These are phyloP conservation scores for Neurospora hispaniola DNA, from an alignment of 495 filamentous ascomycete genomes.

Conservation along the genomic window DNA sequence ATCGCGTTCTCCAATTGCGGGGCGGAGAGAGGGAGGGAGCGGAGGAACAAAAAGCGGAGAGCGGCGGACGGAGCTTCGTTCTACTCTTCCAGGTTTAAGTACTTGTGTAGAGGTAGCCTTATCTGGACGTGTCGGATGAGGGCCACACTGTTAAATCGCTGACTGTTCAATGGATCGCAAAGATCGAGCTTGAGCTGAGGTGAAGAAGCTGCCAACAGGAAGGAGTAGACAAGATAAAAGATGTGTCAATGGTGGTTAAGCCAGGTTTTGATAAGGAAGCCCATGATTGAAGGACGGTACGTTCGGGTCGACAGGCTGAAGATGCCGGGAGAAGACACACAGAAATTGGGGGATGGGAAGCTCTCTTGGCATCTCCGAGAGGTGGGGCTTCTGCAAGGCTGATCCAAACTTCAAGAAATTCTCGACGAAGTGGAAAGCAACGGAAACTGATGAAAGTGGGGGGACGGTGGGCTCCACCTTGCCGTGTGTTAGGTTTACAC, in stretches of 20 bases:
- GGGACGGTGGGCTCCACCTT: not conserved
- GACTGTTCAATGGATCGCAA: not conserved
- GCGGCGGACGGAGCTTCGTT: not conserved
- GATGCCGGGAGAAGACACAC: not conserved
- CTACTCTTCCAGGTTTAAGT: not conserved
- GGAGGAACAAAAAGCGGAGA: not conserved
- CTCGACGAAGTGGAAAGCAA: not conserved
- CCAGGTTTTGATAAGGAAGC: not conserved
- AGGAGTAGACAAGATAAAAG: not conserved
- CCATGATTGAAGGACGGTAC: not conserved
- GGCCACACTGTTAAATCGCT: not conserved
- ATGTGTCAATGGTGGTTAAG: not conserved
- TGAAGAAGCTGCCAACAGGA: not conserved
- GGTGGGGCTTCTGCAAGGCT: constrained; percentile 2
- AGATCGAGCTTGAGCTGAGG: not conserved
- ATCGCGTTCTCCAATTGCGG: not conserved
- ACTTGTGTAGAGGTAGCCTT: too few relatives aligned
- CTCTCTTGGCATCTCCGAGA: not conserved
- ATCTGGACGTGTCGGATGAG: not conserved
- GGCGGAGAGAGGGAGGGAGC: not conserved
- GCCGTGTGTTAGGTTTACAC: not conserved
- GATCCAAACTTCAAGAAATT: constrained; percentile 1
- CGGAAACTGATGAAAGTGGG: not conserved
- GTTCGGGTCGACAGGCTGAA: not conserved
- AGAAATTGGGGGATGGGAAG: not conserved